Percentiles rank a stretch among this genome's conserved stretches.
Conservation (phyloP, 305 asterid species). For the Fraxinus baroniana region DNA sequence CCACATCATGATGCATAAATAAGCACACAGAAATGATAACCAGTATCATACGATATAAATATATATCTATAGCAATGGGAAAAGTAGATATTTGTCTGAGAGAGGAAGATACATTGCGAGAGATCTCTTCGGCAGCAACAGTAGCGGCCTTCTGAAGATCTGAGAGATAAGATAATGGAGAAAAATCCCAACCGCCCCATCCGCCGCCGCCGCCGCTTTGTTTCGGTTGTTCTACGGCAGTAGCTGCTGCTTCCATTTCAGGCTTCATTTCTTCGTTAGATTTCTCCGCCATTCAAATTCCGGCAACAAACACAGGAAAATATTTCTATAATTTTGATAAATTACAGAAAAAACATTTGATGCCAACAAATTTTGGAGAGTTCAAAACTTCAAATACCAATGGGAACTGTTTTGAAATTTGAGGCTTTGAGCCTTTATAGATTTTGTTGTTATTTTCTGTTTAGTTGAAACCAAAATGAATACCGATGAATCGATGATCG, state of each 20-base stretch:
- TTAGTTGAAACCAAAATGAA: constrained; percentile 19
- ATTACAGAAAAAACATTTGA: not conserved
- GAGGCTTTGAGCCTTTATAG: not conserved
- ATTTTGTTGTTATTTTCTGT: not conserved
- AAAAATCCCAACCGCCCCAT: constrained; percentile 68
- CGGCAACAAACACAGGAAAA: not conserved
- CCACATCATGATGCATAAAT: not conserved
- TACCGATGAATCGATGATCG: not conserved
- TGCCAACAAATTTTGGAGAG: constrained; percentile 6
- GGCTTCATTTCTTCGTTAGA: constrained; percentile 37
- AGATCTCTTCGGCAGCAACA: constrained; percentile 62
- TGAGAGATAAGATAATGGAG: constrained; percentile 51
- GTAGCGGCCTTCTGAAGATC: constrained; percentile 66
- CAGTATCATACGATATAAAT: not conserved
- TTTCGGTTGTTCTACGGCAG: constrained; percentile 21
- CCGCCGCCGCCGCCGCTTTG: constrained; percentile 27
- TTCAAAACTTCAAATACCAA: not conserved
- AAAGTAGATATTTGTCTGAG: not conserved
- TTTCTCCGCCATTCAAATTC: constrained; percentile 40
- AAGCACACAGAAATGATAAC: not conserved
- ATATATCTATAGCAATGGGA: not conserved
- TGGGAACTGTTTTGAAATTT: not conserved
- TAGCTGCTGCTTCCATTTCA: constrained; percentile 26
- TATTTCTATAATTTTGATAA: not conserved
- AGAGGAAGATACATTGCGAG: constrained; percentile 47